phyloP scores from a whole-genome alignment of 2,329 filamentous ascomycete genomes.

The Fusarium sambucinum region DNA sequence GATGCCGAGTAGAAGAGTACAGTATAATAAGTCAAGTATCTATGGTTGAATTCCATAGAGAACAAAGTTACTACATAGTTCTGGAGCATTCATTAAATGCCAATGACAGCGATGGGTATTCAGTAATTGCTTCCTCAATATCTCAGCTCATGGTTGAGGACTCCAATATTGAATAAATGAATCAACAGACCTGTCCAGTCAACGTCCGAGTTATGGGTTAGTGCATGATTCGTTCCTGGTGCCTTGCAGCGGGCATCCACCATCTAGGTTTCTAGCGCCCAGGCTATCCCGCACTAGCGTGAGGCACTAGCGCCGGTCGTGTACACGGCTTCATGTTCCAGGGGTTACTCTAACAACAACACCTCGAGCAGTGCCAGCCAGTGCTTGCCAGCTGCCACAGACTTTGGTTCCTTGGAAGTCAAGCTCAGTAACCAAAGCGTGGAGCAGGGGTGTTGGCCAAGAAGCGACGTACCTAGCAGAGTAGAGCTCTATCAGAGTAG shows the following conservation, averaged over 20 bases:
- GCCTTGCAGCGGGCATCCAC: slow-evolving; percentile 36
- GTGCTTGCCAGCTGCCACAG: slow-evolving; percentile 31
- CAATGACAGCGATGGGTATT: not conserved
- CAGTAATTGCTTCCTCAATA: not conserved
- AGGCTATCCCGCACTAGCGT: slow-evolving; percentile 18
- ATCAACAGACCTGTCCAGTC: not conserved
- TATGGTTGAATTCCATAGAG: not conserved
- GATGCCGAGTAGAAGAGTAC: slow-evolving; percentile 15
- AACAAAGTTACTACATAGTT: not conserved
- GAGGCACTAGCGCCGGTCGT: slow-evolving; percentile 28
- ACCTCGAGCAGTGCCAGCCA: slow-evolving; percentile 5
- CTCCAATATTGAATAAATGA: slow-evolving; percentile 21
- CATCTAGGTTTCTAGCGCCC: slow-evolving; percentile 35
- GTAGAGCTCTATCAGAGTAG: slow-evolving; percentile 8
- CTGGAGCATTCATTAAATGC: slow-evolving; percentile 5
- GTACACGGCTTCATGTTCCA: slow-evolving; percentile 9
- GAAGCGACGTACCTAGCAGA: not conserved
- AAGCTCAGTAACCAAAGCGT: not conserved
- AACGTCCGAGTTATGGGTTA: slow-evolving; percentile 7
- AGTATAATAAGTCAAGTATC: not conserved
- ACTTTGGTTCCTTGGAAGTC: not conserved
- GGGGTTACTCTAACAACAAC: slow-evolving; percentile 35
- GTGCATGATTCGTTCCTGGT: slow-evolving; percentile 39
- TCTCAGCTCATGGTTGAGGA: not conserved
- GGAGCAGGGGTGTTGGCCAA: slow-evolving; percentile 13